phyloP scores from a whole-genome alignment of 176 grass and related monocot species.

The Phragmites australis region DNA sequence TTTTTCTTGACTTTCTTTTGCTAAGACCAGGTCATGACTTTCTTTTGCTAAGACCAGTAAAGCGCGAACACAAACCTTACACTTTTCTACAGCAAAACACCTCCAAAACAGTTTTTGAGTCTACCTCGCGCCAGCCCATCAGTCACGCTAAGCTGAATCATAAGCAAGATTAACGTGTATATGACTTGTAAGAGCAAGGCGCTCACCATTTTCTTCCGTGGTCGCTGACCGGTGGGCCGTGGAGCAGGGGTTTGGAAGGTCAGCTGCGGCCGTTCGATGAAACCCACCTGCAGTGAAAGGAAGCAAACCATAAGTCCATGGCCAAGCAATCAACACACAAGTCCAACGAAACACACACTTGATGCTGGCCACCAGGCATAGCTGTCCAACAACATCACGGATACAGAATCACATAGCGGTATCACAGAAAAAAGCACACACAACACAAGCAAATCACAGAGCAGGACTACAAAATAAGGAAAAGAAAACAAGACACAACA shows the following conservation, averaged over 20 bases:
- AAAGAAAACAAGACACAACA: neutral
- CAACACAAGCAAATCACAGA: neutral
- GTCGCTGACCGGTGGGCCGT: constrained; percentile 23
- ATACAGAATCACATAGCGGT: constrained; percentile 18
- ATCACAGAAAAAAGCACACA: neutral
- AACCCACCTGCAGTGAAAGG: constrained; percentile 40
- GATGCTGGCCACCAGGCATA: neutral
- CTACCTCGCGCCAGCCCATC: neutral
- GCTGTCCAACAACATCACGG: constrained; percentile 22
- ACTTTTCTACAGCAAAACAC: constrained; percentile 9
- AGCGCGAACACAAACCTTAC: constrained; percentile 23
- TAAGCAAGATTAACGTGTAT: neutral
- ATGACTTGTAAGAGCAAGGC: neutral
- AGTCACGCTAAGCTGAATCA: neutral
- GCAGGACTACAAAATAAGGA: neutral
- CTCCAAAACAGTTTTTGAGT: constrained; percentile 2
- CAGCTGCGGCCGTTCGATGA: constrained; percentile 28
- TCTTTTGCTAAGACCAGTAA: constrained; percentile 11
- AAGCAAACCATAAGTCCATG: neutral
- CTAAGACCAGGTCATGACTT: constrained; percentile 3
- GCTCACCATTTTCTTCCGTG: constrained; percentile 62
- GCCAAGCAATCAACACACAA: neutral
- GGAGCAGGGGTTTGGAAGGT: constrained; percentile 28
- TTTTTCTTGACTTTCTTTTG: constrained; percentile 21
- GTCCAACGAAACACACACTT: constrained; percentile 10